Evolutionary conservation across 805 yeast species (phyloP), one percentile per base, ranked within the genome.

Genomic region (Danielia oregonensis): DNA sequence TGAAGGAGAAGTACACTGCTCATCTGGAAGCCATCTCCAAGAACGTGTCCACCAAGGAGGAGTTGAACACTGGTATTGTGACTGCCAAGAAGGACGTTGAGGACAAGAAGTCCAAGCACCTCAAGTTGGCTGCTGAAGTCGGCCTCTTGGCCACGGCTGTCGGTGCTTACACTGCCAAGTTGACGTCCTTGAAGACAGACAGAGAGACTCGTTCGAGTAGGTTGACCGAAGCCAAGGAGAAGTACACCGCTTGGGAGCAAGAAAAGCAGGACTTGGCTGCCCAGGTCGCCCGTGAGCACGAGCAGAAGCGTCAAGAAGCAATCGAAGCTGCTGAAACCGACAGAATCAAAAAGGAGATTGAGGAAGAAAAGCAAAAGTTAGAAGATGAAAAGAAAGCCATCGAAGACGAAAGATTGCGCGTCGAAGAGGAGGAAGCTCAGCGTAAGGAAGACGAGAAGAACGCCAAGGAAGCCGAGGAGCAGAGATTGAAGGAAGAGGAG

Each of bases 131-230:
- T 6, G 62, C 61, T 11, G 79, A 74, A 48, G 67, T 74, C 31
- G 68, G 64, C 28, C 55, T 59, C 13, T 57, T 76, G 40, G 62
- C 64, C 24, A 54, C 61, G 7, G 61, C 68, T 30, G 61, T 74
- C 16, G 65, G 63, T 28, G 68, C 72, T 2, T 76, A 70, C 48
- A 56, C 67, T 17, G 58, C 73, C 19, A 70, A 70, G 42, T 57
- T 74, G 39, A 46, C 56, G 10, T 39, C 54, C 22, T 59, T 74
- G 46, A 53, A 54, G 26, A 34, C 57, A 24, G 76, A 65, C 24
- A 68, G 65, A 45, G 64, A 59, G 24, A 49, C 42, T 17, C 58
- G 74, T 36, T 45, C 48, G 3, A 32, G 40, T 1, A 62, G 72
- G 44, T 62, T 70, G 36, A 46, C 43, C 14, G 64, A 58, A 6